A percentile compares a stretch with the other conserved stretches of the same genome.
phyloP scores from a whole-genome alignment of 2,329 filamentous ascomycete genomes.

The Orbilia blumenaviensis region DNA sequence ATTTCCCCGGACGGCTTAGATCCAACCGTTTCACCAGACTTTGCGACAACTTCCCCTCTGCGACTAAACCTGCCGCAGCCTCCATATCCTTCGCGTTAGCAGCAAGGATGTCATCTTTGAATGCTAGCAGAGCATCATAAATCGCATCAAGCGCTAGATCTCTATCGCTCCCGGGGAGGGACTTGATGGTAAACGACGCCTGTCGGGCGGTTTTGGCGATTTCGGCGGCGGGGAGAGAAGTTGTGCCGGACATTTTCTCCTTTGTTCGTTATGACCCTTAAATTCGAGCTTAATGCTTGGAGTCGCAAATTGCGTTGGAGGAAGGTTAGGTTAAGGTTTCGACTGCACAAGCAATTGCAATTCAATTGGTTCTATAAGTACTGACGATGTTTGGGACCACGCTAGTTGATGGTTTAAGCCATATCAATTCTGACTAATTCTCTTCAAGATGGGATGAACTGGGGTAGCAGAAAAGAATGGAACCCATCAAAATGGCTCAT shows the following conservation, averaged over 20 bases:
- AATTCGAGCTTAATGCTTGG: neutral
- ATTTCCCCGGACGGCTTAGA: conserved; percentile 85
- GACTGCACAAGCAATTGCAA: neutral
- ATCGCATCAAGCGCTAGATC: conserved; percentile 87
- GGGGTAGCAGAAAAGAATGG: neutral
- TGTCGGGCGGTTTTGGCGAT: conserved; percentile 48
- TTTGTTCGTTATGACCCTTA: neutral
- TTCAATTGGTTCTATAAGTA: too few species aligned
- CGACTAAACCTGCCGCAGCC: conserved; percentile 75
- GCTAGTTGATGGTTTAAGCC: neutral
- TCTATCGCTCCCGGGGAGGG: conserved; percentile 76
- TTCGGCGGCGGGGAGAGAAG: conserved; percentile 58
- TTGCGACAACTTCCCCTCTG: conserved; percentile 77
- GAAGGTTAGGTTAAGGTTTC: conserved; percentile 14
- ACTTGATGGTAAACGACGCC: conserved; percentile 83
- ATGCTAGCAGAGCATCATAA: conserved; percentile 75
- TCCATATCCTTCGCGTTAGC: conserved; percentile 87
- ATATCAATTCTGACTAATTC: too few species aligned
- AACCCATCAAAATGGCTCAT: neutral
- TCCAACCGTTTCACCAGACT: conserved; percentile 86
- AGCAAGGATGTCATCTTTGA: conserved; percentile 78
- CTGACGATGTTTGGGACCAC: too few species aligned
- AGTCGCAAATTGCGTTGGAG: neutral
- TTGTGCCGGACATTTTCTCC: conserved; percentile 31
- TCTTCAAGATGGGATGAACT: too few species aligned